A percentile compares a stretch with the other conserved stretches of the same genome.
Evolutionary conservation across 495 filamentous ascomycete genomes (phyloP).

Genomic region (Daldinia bambusicola): DNA sequence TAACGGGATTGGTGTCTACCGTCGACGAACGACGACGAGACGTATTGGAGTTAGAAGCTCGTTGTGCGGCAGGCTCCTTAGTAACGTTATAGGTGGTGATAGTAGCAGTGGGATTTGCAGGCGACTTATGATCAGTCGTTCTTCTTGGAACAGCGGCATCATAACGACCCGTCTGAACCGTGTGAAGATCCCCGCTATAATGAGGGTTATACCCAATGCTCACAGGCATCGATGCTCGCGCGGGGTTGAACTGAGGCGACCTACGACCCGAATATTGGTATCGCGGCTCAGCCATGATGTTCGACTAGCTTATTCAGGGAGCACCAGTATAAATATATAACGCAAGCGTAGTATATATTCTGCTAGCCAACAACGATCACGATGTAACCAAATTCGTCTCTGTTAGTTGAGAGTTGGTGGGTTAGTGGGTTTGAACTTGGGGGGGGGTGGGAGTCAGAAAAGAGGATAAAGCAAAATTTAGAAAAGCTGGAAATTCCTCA

Average conservation of each 20-base stretch:
- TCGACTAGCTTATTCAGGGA: slow-evolving; percentile 23
- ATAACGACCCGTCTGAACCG: slow-evolving; percentile 53
- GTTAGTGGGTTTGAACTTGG: not conserved
- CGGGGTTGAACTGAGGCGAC: slow-evolving; percentile 58
- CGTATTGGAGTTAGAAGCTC: slow-evolving; percentile 56
- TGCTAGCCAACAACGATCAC: slow-evolving; percentile 13
- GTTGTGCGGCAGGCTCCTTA: slow-evolving; percentile 53
- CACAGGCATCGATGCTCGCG: slow-evolving; percentile 59
- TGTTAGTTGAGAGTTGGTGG: not conserved
- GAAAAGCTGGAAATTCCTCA: slow-evolving; percentile 12
- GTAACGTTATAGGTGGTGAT: slow-evolving; percentile 61
- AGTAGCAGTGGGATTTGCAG: slow-evolving; percentile 48
- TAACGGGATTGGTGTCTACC: slow-evolving; percentile 49
- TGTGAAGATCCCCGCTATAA: slow-evolving; percentile 56
- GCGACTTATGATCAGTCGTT: slow-evolving; percentile 41
- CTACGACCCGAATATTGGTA: slow-evolving; percentile 51
- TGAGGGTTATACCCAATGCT: slow-evolving; percentile 53
- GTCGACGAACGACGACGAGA: slow-evolving; percentile 54
- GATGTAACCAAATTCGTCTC: slow-evolving; percentile 7
- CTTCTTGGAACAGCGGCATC: slow-evolving; percentile 47
- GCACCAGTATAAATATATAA: slow-evolving; percentile 11
- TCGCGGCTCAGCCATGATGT: slow-evolving; percentile 59
- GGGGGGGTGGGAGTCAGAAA: slow-evolving; percentile 25
- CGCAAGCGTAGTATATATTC: slow-evolving; percentile 17
- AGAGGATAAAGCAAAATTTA: slow-evolving; percentile 18